Percentiles rank a stretch among this genome's conserved stretches.
Evolutionary conservation across 1,284 basidiomycete species (phyloP).

Genomic region (Agaricales sp.): DNA sequence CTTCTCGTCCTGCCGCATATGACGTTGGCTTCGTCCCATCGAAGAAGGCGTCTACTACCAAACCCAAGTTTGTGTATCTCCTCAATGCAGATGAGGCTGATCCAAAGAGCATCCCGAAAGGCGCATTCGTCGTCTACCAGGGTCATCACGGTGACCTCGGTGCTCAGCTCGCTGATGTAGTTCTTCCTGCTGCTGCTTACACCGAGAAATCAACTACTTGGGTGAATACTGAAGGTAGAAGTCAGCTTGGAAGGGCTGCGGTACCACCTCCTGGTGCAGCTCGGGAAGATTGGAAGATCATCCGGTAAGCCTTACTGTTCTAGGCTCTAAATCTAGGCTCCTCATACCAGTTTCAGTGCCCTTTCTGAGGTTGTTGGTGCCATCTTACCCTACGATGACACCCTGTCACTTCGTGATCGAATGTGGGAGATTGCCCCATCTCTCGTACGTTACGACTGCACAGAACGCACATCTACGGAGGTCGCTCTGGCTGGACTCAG

Average conservation of each 20-base stretch:
- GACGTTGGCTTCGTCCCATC: constrained; percentile 91
- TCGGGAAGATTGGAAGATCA: constrained; percentile 98
- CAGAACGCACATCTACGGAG: constrained; percentile 71
- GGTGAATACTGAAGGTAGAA: constrained; percentile 95
- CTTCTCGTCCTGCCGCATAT: constrained; percentile 92
- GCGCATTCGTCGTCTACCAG: constrained; percentile 98
- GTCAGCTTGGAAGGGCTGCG: constrained; percentile 86
- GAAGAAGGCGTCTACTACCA: constrained; percentile 61
- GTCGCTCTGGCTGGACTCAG: constrained; percentile 66
- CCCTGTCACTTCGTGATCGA: constrained; percentile 81
- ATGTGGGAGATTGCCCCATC: constrained; percentile 97
- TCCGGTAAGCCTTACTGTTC: constrained; percentile 47
- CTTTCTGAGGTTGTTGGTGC: constrained; percentile 81
- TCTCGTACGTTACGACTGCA: constrained; percentile 79
- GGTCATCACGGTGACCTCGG: constrained; percentile 98
- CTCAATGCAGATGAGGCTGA: constrained; percentile 95
- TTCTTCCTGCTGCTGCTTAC: constrained; percentile 89
- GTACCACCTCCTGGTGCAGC: constrained; percentile 93
- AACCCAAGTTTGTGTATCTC: constrained; percentile 95
- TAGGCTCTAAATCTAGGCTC: constrained; percentile 2
- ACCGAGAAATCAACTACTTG: constrained; percentile 94
- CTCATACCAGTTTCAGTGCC: constrained; percentile 42
- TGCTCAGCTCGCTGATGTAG: constrained; percentile 94
- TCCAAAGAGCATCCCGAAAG: constrained; percentile 82
- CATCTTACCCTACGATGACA: constrained; percentile 87